A percentile compares a stretch with the other conserved stretches of the same genome.
Conservation (phyloP, 192 early-diverging fungal genomes). For the Coemansia sp. region DNA sequence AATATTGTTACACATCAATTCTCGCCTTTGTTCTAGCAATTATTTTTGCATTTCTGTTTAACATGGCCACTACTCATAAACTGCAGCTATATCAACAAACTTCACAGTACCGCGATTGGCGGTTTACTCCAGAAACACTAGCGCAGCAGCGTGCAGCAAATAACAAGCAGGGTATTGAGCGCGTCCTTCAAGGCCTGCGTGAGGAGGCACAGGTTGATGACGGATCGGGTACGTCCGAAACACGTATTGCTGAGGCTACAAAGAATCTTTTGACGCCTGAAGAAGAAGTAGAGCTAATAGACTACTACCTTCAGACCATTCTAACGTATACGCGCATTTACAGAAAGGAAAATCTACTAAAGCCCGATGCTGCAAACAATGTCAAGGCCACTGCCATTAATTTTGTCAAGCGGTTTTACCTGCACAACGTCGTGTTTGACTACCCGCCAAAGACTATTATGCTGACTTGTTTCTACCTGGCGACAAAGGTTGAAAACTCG, state of each 20-base stretch:
- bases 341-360: conserved; percentile 20
- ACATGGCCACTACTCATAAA: conserved; percentile 1
- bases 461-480: conserved; percentile 75
- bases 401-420: conserved; percentile 80
- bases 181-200: conserved; percentile 55
- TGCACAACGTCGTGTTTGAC: conserved; percentile 77
- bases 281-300: conserved; percentile 46
- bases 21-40: too few relatives aligned
- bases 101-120: conserved; percentile 74
- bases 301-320: conserved; percentile 42
- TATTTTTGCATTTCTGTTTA: not conserved
- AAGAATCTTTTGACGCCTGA: conserved; percentile 39
- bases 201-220: conserved; percentile 54
- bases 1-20: too few relatives aligned
- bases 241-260: conserved; percentile 35
- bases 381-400: conserved; percentile 71
- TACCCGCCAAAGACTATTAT: conserved; percentile 77
- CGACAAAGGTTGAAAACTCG: conserved; percentile 71
- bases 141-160: conserved; percentile 57
- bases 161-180: conserved; percentile 56
- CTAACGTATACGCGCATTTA: conserved; percentile 17
- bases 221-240: conserved; percentile 17
- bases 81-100: conserved; percentile 62
- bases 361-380: conserved; percentile 30
- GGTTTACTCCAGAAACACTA: conserved; percentile 57